Percentiles rank a stretch among this genome's conserved stretches.
These are phyloP conservation scores for Boeremia lycopersici DNA, from an alignment of 2,329 filamentous ascomycete species.

Conservation along the genomic window DNA sequence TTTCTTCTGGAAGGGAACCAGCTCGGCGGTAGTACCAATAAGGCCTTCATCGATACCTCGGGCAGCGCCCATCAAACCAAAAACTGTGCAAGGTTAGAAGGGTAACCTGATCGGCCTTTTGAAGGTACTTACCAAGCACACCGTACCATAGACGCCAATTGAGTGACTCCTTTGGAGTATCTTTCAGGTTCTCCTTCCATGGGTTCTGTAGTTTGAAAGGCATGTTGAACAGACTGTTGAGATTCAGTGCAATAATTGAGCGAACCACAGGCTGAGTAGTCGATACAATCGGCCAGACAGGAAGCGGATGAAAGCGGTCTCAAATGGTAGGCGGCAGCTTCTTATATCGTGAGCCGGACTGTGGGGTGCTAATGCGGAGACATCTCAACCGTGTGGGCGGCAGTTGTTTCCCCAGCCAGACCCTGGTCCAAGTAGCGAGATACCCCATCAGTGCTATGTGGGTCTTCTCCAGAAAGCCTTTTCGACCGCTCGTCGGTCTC, in stretches of 20 bases:
- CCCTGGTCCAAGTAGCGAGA: background rate
- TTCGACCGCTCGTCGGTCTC: constrained; percentile 4
- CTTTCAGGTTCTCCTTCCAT: constrained; percentile 57
- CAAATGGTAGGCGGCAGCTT: background rate
- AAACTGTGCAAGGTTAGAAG: constrained; percentile 46
- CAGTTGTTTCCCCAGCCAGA: constrained; percentile 5
- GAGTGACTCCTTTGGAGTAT: constrained; percentile 72
- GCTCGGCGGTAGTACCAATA: constrained; percentile 67
- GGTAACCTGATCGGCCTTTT: background rate
- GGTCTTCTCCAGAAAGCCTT: constrained; percentile 7
- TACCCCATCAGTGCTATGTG: constrained; percentile 4
- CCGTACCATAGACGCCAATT: constrained; percentile 83
- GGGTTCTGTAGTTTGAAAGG: constrained; percentile 36
- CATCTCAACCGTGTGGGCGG: background rate
- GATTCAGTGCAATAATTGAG: background rate
- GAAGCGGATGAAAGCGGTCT: constrained; percentile 3
- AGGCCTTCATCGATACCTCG: constrained; percentile 82
- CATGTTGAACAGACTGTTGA: constrained; percentile 31
- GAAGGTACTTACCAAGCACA: constrained; percentile 56
- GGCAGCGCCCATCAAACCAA: constrained; percentile 76
- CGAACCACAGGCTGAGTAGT: constrained; percentile 16
- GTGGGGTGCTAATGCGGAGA: constrained; percentile 19
- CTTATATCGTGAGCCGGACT: constrained; percentile 8
- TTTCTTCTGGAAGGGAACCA: constrained; percentile 43
- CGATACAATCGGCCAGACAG: constrained; percentile 17